Base-by-base conservation (phyloP, 2,329 filamentous ascomycete genomes). In the Hymenoscyphus scutula region DNA sequence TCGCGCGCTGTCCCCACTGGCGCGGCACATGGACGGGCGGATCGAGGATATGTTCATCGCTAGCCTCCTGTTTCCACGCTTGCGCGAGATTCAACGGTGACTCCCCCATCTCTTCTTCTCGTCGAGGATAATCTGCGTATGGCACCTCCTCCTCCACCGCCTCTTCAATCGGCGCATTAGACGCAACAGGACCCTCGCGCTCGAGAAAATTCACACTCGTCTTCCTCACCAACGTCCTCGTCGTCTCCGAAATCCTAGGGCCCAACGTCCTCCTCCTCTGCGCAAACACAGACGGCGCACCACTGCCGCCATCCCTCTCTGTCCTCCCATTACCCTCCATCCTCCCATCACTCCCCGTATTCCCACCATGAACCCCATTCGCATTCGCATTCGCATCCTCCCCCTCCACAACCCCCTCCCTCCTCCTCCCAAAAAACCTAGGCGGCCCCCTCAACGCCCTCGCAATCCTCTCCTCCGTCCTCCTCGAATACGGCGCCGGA, bases 1-100 rank as follows among this genome's bases (percentile, higher is more conserved):
- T 68, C 27, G 67, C 60, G 62, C 61, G 64, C 15, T 56, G 55
- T 2, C 64, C 63, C 68, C 68, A 71, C 11, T 59, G 53, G 34
- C 37, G 57, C 17, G 68, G 67, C 23, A 64, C 62, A 29, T 65
- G 68, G 3, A 59, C 34, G 23, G 63, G 66, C 11, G 70, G 70
- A 51, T 67, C 58, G 7, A 66, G 65, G 15, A 67, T 51, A 62
- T 70, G 45, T 29, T 37, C 48, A 53, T 48, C 41, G 32, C 32
- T 34, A 17, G 19, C n/a, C 41, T 48, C 41, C 11, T 48, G 41
- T 23, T 25, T 48, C 41, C 41, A 48, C 41, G n/a, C n/a, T 25
- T 56, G 19, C 25, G 11, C 19, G 13, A 54, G 11, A 29, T n/a
- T 30, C 10, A 27, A 6, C 23, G 25, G 27, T 8, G 11, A 10